Base-by-base conservation (phyloP, 1,139 yeast species). In the Geotrichum candidum region DNA sequence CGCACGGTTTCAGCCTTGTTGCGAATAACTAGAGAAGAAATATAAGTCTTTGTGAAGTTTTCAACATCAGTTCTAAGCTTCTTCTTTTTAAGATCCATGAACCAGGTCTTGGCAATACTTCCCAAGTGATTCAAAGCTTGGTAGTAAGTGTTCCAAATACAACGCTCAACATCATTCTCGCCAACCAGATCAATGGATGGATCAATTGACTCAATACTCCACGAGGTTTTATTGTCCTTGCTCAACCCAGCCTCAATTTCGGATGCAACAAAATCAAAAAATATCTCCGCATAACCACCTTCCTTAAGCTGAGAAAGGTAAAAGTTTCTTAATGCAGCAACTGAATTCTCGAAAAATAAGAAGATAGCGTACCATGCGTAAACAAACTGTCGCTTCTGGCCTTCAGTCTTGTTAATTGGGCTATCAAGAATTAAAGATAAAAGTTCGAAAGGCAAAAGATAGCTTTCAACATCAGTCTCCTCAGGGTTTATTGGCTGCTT, bases 291-390 rank as follows among this genome's bases (percentile, higher is more conserved):
- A 29, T 81, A 72, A 27, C 80, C 80, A 3, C 76, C 74, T 2
- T 79, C 78, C 63, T 79, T 80, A 61, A 90, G 73, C 66, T 87
- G 87, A 33, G 77, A 76, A 51, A 87, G 80, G 68, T 87, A 88
- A 56, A 80, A 78, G 56, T 82, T 80, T 62, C 92, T 79, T 66
- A 90, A 79, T 53, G 84, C 82, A 66, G 84, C 70, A 7, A 95
- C 84, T 6, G 88, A 82, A 63, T 85, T 84, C 61, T 82, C 81
- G 70, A 91, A 88, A 70, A 85, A 85, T 38, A 76, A 77, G 66
- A 88, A 80, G 0, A 88, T 73, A 61, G 90, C 74, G 62, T 77
- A 76, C 96, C 97, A 91, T 54, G 85, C 77, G 85, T 90, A 85
- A 54, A 89, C 69, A 69, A 83, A 88, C 27, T 69, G 63, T 15